These are phyloP conservation scores for Boletus coccyginus DNA, from an alignment of 768 basidiomycete species.

Conservation along the genomic window DNA sequence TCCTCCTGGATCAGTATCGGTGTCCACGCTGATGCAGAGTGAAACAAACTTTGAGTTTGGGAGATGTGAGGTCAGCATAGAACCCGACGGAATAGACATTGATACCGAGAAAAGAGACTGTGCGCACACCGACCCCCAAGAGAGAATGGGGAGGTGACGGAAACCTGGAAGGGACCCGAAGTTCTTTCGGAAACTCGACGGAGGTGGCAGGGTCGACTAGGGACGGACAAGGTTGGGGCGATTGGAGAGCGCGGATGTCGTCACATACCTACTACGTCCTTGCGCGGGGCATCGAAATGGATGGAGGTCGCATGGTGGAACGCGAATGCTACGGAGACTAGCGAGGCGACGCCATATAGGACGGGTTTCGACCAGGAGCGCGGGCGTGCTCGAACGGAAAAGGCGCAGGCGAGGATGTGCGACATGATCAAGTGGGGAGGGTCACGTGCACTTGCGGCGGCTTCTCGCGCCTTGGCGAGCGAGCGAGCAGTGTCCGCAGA, in stretches of 20 bases:
- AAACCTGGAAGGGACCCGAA: constrained; percentile 62
- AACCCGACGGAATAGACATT: constrained; percentile 90
- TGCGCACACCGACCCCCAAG: constrained; percentile 82
- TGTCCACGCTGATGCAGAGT: background rate
- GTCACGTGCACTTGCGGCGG: constrained; percentile 13
- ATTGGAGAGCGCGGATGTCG: background rate
- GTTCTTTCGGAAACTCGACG: constrained; percentile 66
- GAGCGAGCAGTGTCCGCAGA: background rate
- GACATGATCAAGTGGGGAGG: constrained; percentile 5
- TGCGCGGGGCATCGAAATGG: constrained; percentile 44
- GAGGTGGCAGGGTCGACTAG: constrained; percentile 73
- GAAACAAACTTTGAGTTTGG: constrained; percentile 51
- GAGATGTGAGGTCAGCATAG: constrained; percentile 78
- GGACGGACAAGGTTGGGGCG: background rate
- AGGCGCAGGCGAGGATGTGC: background rate
- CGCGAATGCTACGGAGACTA: constrained; percentile 28
- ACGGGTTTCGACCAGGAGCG: constrained; percentile 22
- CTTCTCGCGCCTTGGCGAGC: background rate
- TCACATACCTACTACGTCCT: constrained; percentile 22
- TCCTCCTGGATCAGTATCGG: background rate
- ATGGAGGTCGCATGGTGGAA: constrained; percentile 30
- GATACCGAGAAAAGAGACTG: constrained; percentile 83
- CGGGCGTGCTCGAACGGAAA: background rate
- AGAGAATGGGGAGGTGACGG: constrained; percentile 63
- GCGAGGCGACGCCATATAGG: constrained; percentile 35